Percentiles rank a stretch among this genome's conserved stretches.
Evolutionary conservation across 31 red algal genomes (phyloP).

Genomic region (Bonnemaisonia californica): DNA sequence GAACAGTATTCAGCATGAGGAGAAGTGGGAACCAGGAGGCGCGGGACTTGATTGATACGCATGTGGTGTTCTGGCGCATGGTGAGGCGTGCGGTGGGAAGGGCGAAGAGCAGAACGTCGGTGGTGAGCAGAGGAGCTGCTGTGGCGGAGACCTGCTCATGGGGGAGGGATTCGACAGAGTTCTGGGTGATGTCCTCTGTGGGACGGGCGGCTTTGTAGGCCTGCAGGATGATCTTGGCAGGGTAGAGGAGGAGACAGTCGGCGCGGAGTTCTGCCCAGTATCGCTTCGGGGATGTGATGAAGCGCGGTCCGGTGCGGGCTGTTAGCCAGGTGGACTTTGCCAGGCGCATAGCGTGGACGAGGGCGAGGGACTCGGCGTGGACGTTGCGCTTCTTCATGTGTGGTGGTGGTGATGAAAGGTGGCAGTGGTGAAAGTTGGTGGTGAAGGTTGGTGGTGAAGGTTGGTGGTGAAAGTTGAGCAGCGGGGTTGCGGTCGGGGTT

Average conservation of each 20-base stretch:
- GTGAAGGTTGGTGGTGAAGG: too few species aligned
- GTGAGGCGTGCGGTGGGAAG: neutral
- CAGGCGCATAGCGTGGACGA: constrained; percentile 34
- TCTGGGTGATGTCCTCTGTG: neutral
- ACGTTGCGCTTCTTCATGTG: neutral
- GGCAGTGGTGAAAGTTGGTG: too few species aligned
- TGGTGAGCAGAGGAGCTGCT: neutral
- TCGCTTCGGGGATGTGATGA: neutral
- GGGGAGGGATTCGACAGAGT: neutral
- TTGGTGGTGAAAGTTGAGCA: too few species aligned
- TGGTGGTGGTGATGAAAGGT: neutral
- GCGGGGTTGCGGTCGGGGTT: too few species aligned
- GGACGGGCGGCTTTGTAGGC: neutral
- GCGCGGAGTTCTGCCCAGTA: neutral
- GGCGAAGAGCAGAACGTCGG: neutral
- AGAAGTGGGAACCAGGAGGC: neutral
- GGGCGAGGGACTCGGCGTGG: constrained; percentile 31
- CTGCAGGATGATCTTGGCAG: neutral
- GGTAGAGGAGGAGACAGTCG: neutral
- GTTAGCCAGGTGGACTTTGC: constrained; percentile 13
- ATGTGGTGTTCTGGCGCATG: neutral
- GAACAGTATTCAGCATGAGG: neutral
- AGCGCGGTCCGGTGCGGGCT: neutral
- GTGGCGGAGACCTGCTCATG: neutral
- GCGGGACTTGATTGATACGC: neutral